These are phyloP conservation scores for Staphylotrichum tortipilum DNA, from an alignment of 495 filamentous ascomycete species.

Conservation along the genomic window DNA sequence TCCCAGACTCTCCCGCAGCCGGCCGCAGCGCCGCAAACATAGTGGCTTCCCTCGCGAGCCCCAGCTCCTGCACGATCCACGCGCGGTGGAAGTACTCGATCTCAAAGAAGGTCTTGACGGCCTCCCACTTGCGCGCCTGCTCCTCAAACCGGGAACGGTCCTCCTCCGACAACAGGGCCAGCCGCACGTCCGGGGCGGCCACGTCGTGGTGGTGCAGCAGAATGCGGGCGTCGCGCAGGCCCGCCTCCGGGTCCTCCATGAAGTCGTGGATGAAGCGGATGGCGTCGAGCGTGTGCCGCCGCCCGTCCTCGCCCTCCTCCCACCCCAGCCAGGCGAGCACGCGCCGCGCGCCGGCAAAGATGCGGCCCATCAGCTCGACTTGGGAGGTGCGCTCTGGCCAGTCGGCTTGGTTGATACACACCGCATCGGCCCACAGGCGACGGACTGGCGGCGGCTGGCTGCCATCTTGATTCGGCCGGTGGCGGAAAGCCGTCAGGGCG, in stretches of 20 bases:
- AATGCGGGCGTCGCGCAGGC: conserved; percentile 5
- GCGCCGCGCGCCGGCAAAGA: conserved; percentile 19
- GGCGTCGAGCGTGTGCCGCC: conserved; percentile 1
- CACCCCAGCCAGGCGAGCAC: conserved; percentile 24
- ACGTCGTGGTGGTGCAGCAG: conserved; percentile 5
- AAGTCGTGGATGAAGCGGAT: conserved; percentile 13
- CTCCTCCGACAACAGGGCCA: conserved; percentile 2
- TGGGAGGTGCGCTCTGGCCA: conserved; percentile 25
- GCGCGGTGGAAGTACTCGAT: conserved; percentile 16
- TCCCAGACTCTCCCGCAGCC: neutral
- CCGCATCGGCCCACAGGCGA: neutral
- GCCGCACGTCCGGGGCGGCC: too few species aligned
- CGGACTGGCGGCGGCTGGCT: neutral
- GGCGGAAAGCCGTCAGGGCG: conserved; percentile 12
- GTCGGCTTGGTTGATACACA: conserved; percentile 1
- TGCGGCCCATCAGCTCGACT: conserved; percentile 29
- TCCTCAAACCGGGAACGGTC: conserved; percentile 6
- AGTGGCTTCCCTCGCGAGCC: conserved; percentile 10
- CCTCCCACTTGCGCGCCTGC: conserved; percentile 11
- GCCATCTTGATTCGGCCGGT: neutral
- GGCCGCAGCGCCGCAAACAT: conserved; percentile 10
- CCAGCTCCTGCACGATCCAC: conserved; percentile 23
- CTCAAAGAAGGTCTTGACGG: conserved; percentile 12
- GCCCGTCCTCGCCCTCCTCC: conserved; percentile 11
- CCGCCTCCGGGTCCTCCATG: conserved; percentile 10